Evolutionary conservation across 202 grass and related monocot species (phyloP).

Genomic region (Elaeis oleifera): DNA sequence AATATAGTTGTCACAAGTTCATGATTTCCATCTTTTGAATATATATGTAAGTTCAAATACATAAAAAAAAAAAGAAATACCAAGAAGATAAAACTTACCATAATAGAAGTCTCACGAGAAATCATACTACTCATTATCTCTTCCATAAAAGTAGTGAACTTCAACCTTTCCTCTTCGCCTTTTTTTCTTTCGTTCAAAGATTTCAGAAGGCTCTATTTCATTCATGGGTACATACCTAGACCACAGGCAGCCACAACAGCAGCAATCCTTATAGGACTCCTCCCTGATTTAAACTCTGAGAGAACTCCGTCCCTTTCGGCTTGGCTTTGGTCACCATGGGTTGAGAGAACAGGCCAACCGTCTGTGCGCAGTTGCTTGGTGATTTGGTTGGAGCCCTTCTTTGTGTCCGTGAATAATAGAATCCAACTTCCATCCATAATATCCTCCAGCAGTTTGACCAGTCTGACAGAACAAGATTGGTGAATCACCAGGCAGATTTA

Average conservation of each 20-base stretch:
- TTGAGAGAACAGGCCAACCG: constrained; percentile 81
- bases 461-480: constrained; percentile 35
- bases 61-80: no score
- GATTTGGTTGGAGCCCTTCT: constrained; percentile 84
- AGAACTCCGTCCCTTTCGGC: constrained; percentile 89
- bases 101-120: no score
- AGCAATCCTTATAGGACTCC: constrained; percentile 93
- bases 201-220: no score
- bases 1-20: no score
- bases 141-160: no score
- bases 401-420: constrained; percentile 88
- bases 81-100: no score
- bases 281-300: constrained; percentile 88
- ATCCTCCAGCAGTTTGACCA: constrained; percentile 91
- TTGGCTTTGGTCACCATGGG: constrained; percentile 93
- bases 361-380: constrained; percentile 83
- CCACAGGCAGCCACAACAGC: constrained; percentile 87
- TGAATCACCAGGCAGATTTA: neutral
- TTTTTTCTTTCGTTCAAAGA: neutral
- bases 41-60: no score
- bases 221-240: constrained; percentile 42
- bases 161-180: no score
- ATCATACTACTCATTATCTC: no score
- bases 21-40: no score
- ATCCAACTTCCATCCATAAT: constrained; percentile 93